Base-by-base conservation (phyloP, 129 eudicot species). In the Pittosporum tobira region DNA sequence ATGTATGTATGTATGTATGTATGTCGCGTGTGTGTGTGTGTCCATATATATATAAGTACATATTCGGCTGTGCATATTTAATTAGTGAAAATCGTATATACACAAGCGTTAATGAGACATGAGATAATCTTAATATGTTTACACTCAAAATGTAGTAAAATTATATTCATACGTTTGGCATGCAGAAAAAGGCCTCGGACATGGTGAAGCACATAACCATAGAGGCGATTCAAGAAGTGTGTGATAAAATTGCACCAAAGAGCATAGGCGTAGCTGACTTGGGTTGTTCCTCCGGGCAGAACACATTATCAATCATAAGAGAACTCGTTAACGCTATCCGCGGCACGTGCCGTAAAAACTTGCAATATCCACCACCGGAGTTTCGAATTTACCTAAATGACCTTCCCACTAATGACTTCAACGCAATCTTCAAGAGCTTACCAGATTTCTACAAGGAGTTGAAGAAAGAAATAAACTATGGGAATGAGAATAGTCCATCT, bases 381-480 rank as follows among this genome's bases (percentile, higher is more conserved):
- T 70, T 77, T 47, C 77, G 87, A 3, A 59, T 91, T 10, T 83
- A 75, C 71, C 81, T 91, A 0, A 86, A 91, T 20, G 98, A 91
- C 61, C 94, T 91, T 20, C 95, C 95, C 0, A 74, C 94, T 7
- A 91, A 86, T 22, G 98, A 91, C 61, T 91, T 91, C 83, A 91
- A 91, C 65, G 76, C 94, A 0, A 75, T 83, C 24, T 91, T 91
- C 65, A 84, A 70, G 59, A 71, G 76, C 44, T 68, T 91, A 72
- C 98, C 98, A 0, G 78, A 78, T 51, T 76, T 91, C 24, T 66
- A 86, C 48, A 68, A 51, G 0, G 75, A 79, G 29, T 40, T 83
- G 20, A 74, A 60, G 65, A 34, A 69, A 25, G 75, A 71, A 20
- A 75, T 66, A 40, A 31, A 24, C 2, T 47, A 51, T 10, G 84